Evolutionary conservation across 768 basidiomycete species (phyloP).

Genomic region (Calocybe cyanea): DNA sequence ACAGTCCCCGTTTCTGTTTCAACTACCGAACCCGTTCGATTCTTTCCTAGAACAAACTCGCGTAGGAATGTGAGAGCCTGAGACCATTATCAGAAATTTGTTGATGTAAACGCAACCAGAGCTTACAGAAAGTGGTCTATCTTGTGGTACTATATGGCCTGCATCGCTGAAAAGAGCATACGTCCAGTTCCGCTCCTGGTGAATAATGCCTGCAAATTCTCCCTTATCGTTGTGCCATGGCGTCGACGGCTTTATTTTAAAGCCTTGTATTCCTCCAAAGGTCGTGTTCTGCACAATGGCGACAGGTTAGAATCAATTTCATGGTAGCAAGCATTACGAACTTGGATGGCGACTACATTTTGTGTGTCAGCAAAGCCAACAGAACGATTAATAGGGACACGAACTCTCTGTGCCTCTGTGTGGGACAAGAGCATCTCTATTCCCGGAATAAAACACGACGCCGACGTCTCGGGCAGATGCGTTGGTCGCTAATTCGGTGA

Average conservation of each 20-base stretch:
- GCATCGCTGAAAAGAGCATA: slow-evolving; percentile 39
- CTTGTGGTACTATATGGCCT: slow-evolving; percentile 38
- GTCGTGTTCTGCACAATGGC: slow-evolving; percentile 59
- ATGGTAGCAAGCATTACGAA: slow-evolving; percentile 13
- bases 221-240: slow-evolving; percentile 61
- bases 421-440: slow-evolving; percentile 63
- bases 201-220: slow-evolving; percentile 62
- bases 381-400: slow-evolving; percentile 10
- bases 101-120: not conserved
- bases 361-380: not conserved
- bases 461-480: slow-evolving; percentile 46
- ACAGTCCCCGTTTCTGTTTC: slow-evolving; percentile 22
- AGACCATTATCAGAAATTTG: not conserved
- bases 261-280: slow-evolving; percentile 74
- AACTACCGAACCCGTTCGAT: slow-evolving; percentile 54
- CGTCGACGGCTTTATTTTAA: slow-evolving; percentile 64
- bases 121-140: slow-evolving; percentile 35
- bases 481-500: slow-evolving; percentile 65
- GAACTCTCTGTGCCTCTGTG: slow-evolving; percentile 63
- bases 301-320: slow-evolving; percentile 2
- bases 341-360: slow-evolving; percentile 55
- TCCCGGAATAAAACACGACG: slow-evolving; percentile 63
- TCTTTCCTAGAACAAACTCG: slow-evolving; percentile 65
- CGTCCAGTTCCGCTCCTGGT: slow-evolving; percentile 72
- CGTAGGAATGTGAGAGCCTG: slow-evolving; percentile 61